Evolutionary conservation across 2,329 filamentous ascomycete species (phyloP), one percentile per base, ranked within the genome.

Genomic region (Dendrostoma leiphaemia): DNA sequence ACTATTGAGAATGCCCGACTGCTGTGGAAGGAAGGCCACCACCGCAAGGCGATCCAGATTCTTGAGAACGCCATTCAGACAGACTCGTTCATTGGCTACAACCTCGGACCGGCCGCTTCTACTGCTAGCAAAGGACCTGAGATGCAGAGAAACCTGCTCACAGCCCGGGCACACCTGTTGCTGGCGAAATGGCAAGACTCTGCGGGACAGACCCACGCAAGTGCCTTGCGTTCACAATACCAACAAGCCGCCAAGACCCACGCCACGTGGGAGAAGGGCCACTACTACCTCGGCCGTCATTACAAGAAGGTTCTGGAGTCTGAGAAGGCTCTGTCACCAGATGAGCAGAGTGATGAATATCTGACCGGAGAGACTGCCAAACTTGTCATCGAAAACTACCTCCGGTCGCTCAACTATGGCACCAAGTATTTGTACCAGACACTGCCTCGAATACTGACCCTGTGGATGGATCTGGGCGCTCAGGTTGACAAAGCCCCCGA

Each of bases 361-460:
- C 72, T 94, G 52, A 89, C 83, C 10, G 95, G 94, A 35, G 92
- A 97, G 67, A 84, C 87, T 19, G 86, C 91, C 2, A 91, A 92
- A 65, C 80, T 97, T 15, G 90, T 99, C 32, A 90, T 97, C 60
- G 91, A 97, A 64, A 97, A 96, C 66, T 97, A 96, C 65, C 77
- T 96, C 41, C 84, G 93, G 26, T 95, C 92, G 3, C 80, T 97
- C 41, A 85, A 86, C 26, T 93, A 87, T 61, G 94, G 94, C 29
- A 94, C 91, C 44, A 99, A 97, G 71, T 97, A 97, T 69, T 83
- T 97, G 40, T 96, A 96, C 64, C 92, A 97, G 69, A 97, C 92
- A 0, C 76, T 99, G 31, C 95, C 94, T 0, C 89, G 95, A 58
- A 80, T 97, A 43, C 74, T 99, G 37, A 99, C 94, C 0, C 77